Conservation (phyloP, 768 basidiomycete genomes). For the Boletus pseudo-olivaceus region DNA sequence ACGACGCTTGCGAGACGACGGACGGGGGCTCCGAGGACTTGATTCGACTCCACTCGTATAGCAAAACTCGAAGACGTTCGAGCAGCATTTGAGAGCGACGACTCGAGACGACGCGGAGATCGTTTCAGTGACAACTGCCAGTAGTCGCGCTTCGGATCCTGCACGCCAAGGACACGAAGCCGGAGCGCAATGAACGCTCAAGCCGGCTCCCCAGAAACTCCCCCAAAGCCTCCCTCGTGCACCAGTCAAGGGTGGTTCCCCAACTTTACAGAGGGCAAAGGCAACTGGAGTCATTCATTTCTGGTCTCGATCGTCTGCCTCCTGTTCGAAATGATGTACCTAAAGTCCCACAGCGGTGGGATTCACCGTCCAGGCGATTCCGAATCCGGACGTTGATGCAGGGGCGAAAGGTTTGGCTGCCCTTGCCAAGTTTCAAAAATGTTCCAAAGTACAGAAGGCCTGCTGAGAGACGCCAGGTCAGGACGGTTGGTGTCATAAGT, state of each 20-base stretch:
- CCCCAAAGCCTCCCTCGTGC: conserved; percentile 15
- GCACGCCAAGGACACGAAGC: conserved; percentile 12
- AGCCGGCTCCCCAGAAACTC: conserved; percentile 14
- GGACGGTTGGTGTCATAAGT: conserved; percentile 54
- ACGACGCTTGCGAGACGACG: conserved; percentile 52
- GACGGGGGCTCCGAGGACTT: conserved; percentile 45
- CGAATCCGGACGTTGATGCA: conserved; percentile 44
- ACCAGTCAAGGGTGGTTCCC: conserved; percentile 36
- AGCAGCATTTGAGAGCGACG: conserved; percentile 60
- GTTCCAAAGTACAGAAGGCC: conserved; percentile 56
- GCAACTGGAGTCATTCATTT: conserved; percentile 21
- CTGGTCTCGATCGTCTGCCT: conserved; percentile 33
- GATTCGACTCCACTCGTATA: conserved; percentile 52
- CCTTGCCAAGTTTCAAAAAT: conserved; percentile 58
- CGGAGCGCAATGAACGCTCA: conserved; percentile 15
- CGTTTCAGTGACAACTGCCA: conserved; percentile 36
- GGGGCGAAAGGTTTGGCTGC: conserved; percentile 45
- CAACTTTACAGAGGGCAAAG: conserved; percentile 41
- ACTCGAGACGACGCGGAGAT: conserved; percentile 60
- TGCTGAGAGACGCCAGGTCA: conserved; percentile 58
- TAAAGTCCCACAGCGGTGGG: conserved; percentile 6
- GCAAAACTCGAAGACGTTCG: conserved; percentile 65
- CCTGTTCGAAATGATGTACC: conserved; percentile 12
- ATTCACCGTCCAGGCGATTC: conserved; percentile 41
- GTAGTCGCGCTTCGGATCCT: conserved; percentile 11